Base-by-base conservation (phyloP, 345 rosid species). In the Eucalyptus caleyi region DNA sequence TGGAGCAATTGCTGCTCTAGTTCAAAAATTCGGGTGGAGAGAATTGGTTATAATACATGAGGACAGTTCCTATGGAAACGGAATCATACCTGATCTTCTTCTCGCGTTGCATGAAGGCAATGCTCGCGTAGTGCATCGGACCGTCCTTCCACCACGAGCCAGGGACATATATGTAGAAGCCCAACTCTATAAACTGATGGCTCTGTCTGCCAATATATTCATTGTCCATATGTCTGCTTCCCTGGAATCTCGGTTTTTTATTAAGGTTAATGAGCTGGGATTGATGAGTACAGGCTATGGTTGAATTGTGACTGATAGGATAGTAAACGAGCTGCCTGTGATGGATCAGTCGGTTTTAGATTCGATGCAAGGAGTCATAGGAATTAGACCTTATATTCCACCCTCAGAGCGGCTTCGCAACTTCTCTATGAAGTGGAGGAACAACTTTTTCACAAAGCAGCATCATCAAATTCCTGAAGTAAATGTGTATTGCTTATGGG, bases 401-500 rank as follows among this genome's bases (percentile, higher is more conserved):
- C 72, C 72, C 72, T 62, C 72, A 62, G 3, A 62, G 72, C 72
- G 72, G 34, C 72, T 65, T 62, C 77, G 0, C 11, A 65, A 65
- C 77, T 65, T 65, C 77, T 50, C 77, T 1, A 6, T n/a, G 77
- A 65, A 65, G 77, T 65, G 77, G 77, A 65, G 40, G 21, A 7
- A 65, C 37, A 1, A 4, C 21, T n/a, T 65, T 0, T 65, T 65
- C 40, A 2, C 77, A n/a, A 15, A n/a, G 21, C 77, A 65, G 21
- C 77, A 65, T n/a, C 77, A 15, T 8, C 77, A n/a, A 15, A 15
- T 65, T 65, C 77, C 77, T 7, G 40, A 65, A n/a, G 21, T 82
- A 42, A 90, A 88, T 88, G 32, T 87, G 9, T 91, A 86, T 37
- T 91, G 92, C 45, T 81, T 92, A n/a, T 91, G 89, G 93, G 92